Conservation (phyloP, 139 green algal genomes). For the Astrephomene gubernaculifera region DNA sequence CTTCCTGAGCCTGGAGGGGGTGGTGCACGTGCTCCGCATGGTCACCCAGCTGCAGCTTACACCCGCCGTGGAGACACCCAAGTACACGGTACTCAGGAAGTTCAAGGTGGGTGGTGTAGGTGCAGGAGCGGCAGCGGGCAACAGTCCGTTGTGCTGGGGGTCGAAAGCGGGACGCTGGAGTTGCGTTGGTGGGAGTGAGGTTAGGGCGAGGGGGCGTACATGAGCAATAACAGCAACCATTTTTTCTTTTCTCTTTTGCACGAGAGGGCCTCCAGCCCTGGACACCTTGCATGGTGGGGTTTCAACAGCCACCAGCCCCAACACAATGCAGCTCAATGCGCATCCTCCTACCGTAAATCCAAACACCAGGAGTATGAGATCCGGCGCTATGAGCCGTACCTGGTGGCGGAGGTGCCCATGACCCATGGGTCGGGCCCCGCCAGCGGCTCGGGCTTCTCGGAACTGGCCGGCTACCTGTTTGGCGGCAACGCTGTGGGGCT, state of each 20-base stretch:
- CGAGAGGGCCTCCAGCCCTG: no score
- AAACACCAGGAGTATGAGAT: constrained; percentile 75
- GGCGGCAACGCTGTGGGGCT: constrained; percentile 69
- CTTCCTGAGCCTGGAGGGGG: constrained; percentile 61
- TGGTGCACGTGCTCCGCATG: constrained; percentile 47
- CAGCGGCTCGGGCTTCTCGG: constrained; percentile 31
- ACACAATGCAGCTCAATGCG: no score
- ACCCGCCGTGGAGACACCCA: constrained; percentile 57
- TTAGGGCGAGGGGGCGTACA: no score
- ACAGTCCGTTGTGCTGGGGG: no score
- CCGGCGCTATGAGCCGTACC: constrained; percentile 72
- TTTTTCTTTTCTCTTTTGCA: no score
- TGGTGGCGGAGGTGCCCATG: constrained; percentile 54
- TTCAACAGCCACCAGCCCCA: no score
- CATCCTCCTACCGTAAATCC: not conserved
- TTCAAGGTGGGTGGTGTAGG: constrained; percentile 39
- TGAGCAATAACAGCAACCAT: no score
- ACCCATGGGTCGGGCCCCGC: not conserved
- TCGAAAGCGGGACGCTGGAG: no score
- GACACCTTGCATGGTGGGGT: no score
- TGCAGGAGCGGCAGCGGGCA: no score
- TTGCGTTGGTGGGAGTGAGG: no score
- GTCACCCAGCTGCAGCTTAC: constrained; percentile 57
- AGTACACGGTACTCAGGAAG: constrained; percentile 52
- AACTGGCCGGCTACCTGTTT: constrained; percentile 64